phyloP scores from a whole-genome alignment of 78 protist species.

The Guillardia theta region DNA sequence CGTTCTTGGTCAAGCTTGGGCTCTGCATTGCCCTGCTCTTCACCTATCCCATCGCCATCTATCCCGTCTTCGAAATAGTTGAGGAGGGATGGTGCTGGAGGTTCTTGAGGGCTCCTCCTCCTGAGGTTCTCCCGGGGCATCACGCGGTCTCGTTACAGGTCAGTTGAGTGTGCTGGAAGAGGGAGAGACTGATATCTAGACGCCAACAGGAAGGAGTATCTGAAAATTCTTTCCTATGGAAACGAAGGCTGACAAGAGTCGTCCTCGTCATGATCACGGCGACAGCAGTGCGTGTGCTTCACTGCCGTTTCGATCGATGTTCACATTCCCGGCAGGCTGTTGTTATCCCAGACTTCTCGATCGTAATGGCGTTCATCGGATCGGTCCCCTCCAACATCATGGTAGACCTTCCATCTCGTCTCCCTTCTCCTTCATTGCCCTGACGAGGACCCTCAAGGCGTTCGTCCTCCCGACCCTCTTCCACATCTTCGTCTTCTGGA shows the following conservation, averaged over 20 bases:
- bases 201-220: no score
- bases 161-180: no score
- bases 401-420: background rate
- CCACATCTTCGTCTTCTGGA: background rate
- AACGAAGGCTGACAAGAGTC: background rate
- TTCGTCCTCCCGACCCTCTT: conserved; percentile 10
- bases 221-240: background rate
- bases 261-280: background rate
- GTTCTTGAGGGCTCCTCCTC: background rate
- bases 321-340: no score
- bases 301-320: no score
- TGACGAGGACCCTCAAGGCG: background rate
- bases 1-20: background rate
- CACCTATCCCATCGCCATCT: conserved; percentile 20
- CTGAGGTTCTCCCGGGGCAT: no score
- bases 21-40: background rate
- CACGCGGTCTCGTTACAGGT: no score
- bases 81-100: background rate
- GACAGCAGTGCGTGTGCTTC: background rate
- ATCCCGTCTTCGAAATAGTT: background rate
- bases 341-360: background rate
- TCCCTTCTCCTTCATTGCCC: background rate
- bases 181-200: no score
- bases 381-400: conserved; percentile 24
- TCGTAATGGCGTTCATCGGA: conserved; percentile 26